Conservation (phyloP, 176 grass and related monocot species). For the Paspalum notatum region DNA sequence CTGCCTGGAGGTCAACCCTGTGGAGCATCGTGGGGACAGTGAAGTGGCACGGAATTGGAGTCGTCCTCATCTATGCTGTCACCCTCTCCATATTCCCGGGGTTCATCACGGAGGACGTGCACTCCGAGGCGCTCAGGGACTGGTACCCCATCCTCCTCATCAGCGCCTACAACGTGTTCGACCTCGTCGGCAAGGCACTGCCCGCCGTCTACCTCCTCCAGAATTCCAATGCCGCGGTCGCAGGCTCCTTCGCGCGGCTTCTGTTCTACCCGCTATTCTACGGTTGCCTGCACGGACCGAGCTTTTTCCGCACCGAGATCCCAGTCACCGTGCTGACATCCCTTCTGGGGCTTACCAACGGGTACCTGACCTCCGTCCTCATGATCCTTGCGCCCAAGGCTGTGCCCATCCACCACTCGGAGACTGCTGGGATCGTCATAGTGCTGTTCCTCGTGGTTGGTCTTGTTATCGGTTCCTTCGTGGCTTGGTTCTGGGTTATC, state of each 20-base stretch:
- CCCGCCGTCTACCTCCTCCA: slow-evolving; percentile 70
- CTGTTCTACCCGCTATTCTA: slow-evolving; percentile 91
- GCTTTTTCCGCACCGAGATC: slow-evolving; percentile 78
- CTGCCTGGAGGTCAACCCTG: slow-evolving; percentile 79
- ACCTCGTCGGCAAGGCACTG: slow-evolving; percentile 80
- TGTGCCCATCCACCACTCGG: slow-evolving; percentile 83
- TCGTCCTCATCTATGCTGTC: slow-evolving; percentile 73
- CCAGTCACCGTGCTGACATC: slow-evolving; percentile 77
- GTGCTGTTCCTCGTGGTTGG: slow-evolving; percentile 88
- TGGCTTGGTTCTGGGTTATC: slow-evolving; percentile 94
- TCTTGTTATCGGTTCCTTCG: slow-evolving; percentile 66
- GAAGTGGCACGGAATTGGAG: slow-evolving; percentile 75
- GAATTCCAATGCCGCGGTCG: slow-evolving; percentile 60
- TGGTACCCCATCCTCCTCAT: slow-evolving; percentile 97
- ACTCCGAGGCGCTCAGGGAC: slow-evolving; percentile 76
- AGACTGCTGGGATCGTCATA: slow-evolving; percentile 83
- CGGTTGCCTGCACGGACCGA: slow-evolving; percentile 79
- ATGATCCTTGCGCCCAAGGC: slow-evolving; percentile 93
- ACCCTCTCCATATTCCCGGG: slow-evolving; percentile 96
- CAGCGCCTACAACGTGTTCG: slow-evolving; percentile 82
- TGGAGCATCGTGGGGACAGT: slow-evolving; percentile 83
- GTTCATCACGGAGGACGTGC: slow-evolving; percentile 94
- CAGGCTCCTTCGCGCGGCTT: slow-evolving; percentile 58
- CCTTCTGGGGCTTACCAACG: slow-evolving; percentile 82
- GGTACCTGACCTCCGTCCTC: slow-evolving; percentile 78